Percentiles rank a stretch among this genome's conserved stretches.
phyloP scores from a whole-genome alignment of 306 rosid species.

The Fragaria vesca region DNA sequence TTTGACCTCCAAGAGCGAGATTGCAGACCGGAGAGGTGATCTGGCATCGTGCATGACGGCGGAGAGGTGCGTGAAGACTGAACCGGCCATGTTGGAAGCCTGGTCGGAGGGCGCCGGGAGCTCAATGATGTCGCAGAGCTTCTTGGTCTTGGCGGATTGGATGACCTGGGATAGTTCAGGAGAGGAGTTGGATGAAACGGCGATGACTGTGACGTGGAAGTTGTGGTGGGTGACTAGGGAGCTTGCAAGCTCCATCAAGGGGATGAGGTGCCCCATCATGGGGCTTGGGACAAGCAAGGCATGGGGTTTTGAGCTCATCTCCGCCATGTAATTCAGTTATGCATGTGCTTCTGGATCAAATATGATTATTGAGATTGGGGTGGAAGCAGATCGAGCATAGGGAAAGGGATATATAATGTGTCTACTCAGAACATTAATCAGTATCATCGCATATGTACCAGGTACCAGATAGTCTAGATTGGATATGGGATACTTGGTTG shows the following conservation, averaged over 20 bases:
- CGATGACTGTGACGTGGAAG: neutral
- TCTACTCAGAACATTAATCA: no score
- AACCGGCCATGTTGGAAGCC: neutral
- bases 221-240: neutral
- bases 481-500: no score
- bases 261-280: constrained; percentile 3
- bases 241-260: neutral
- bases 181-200: neutral
- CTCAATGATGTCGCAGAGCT: constrained; percentile 28
- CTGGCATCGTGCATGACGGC: constrained; percentile 30
- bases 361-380: no score
- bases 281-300: neutral
- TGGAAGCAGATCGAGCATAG: no score
- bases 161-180: neutral
- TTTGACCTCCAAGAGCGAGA: neutral
- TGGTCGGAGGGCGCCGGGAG: constrained; percentile 33
- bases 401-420: no score
- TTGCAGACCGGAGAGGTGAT: neutral
- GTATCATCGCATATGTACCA: no score
- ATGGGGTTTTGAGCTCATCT: neutral
- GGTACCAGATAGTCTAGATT: no score
- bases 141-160: constrained; percentile 5
- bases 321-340: neutral
- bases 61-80: constrained; percentile 3
- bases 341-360: no score